phyloP scores from a whole-genome alignment of 176 grass and related monocot species.

The Zizania latifolia region DNA sequence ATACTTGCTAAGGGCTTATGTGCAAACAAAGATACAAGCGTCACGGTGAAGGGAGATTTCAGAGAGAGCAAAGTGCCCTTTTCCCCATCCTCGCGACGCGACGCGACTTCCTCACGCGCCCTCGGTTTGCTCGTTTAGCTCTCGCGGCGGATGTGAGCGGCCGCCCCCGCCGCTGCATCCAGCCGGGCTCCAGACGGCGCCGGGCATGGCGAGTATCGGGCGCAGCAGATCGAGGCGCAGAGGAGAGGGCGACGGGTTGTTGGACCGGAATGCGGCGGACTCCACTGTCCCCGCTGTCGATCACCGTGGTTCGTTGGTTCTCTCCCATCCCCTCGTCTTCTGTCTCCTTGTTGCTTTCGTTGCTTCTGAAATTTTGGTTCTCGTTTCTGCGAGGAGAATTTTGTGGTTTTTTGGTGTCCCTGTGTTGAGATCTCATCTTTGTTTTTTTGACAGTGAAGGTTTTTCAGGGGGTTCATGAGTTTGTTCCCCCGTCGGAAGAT shows the following conservation, averaged over 20 bases:
- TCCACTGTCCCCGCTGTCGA: not conserved
- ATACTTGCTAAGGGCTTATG: no score
- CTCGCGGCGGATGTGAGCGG: constrained; percentile 31
- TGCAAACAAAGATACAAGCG: no score
- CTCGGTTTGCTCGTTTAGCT: constrained; percentile 30
- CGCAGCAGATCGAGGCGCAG: constrained; percentile 48
- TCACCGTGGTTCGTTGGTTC: constrained; percentile 35
- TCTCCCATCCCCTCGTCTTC: not conserved
- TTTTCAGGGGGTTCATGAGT: not conserved
- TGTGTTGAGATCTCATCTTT: constrained; percentile 16
- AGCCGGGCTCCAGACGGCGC: not conserved
- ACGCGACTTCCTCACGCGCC: no score
- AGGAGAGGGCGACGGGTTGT: constrained; percentile 21
- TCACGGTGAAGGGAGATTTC: no score
- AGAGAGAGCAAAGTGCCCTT: no score
- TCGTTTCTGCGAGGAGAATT: not conserved
- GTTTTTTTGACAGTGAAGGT: constrained; percentile 9
- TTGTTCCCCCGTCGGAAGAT: not conserved
- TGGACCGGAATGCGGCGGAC: constrained; percentile 2
- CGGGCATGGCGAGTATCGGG: constrained; percentile 28
- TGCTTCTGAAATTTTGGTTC: not conserved
- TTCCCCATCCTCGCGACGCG: no score
- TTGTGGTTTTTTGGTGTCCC: not conserved
- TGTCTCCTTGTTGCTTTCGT: not conserved
- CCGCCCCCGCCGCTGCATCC: not conserved